These are phyloP conservation scores for Tulasnella calospora DNA, from an alignment of 768 basidiomycete genomes.

Conservation along the genomic window DNA sequence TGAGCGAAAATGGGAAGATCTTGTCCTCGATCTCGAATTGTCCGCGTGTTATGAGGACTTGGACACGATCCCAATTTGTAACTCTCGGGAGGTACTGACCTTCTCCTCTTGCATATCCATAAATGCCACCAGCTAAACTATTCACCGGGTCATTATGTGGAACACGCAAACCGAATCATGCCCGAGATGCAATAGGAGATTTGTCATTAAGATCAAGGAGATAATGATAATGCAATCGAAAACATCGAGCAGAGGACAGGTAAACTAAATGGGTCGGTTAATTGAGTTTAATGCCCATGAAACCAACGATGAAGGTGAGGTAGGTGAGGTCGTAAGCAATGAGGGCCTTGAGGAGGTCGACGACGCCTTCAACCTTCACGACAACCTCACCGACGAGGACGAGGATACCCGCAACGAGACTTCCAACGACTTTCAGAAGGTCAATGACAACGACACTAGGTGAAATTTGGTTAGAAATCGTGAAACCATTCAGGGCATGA, in stretches of 20 bases:
- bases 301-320: not conserved
- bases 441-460: not conserved
- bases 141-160: not conserved
- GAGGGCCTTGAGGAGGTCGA: not conserved
- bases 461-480: not conserved
- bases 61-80: no score
- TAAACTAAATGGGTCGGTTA: not conserved
- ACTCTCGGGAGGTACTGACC: no score
- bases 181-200: not conserved
- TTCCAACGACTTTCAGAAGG: no score
- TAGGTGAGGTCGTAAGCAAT: not conserved
- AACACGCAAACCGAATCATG: not conserved
- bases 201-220: not conserved
- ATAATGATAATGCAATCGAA: not conserved
- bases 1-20: no score
- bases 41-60: no score
- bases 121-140: no score
- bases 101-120: no score
- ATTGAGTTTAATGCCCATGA: not conserved
- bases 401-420: not conserved
- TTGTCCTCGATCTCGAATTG: no score
- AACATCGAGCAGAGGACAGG: not conserved
- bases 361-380: not conserved
- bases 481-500: not conserved
- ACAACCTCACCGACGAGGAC: not conserved